Conservation (phyloP, 1,284 basidiomycete genomes). For the Sanguinoderma infundibulare region DNA sequence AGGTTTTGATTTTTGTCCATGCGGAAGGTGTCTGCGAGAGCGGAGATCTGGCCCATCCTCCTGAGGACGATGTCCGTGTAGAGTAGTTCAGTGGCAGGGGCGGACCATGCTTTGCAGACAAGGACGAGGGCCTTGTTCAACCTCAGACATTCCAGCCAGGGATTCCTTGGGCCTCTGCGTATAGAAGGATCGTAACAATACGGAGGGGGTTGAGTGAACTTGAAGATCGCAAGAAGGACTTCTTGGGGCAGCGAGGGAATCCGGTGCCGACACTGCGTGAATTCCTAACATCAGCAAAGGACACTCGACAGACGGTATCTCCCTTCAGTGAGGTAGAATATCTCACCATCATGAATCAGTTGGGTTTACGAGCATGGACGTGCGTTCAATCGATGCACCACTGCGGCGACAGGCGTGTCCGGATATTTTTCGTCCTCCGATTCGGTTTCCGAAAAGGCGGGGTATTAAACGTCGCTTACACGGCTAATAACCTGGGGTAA, state of each 20-base stretch:
- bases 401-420: too few relatives aligned
- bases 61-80: slow-evolving; percentile 9
- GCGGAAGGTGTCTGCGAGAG: background rate
- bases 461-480: too few relatives aligned
- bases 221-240: background rate
- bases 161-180: background rate
- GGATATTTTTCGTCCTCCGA: too few relatives aligned
- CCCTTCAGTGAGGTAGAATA: too few relatives aligned
- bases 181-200: background rate
- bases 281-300: background rate
- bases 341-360: too few relatives aligned
- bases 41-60: slow-evolving; percentile 7
- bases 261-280: background rate
- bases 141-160: background rate
- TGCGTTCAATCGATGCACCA: too few relatives aligned
- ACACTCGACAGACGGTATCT: too few relatives aligned
- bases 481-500: too few relatives aligned
- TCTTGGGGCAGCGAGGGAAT: background rate
- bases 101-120: slow-evolving; percentile 7
- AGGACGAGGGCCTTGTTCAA: slow-evolving; percentile 5
- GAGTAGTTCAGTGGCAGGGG: slow-evolving; percentile 4
- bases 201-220: background rate
- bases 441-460: too few relatives aligned
- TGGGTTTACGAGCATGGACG: too few relatives aligned
- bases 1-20: background rate